Percentiles rank a stretch among this genome's conserved stretches.
Evolutionary conservation across 306 rosid species (phyloP).

Genomic region (Ammopiptanthus mongolicus): DNA sequence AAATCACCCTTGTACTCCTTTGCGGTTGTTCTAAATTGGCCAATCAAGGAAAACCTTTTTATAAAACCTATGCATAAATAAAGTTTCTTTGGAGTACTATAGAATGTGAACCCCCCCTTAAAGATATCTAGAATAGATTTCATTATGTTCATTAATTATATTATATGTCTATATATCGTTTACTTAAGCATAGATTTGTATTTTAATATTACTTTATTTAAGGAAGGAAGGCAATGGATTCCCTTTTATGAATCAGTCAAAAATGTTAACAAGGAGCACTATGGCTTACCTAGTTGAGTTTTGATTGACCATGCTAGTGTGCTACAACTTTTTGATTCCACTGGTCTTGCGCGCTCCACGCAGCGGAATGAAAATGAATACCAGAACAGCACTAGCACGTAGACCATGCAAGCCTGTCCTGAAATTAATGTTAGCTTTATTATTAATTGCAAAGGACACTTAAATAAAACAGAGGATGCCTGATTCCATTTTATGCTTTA

Average conservation of each 20-base stretch:
- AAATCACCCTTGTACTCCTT: slow-evolving; percentile 1
- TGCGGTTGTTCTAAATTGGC: slow-evolving; percentile 36
- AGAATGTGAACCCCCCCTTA: slow-evolving; percentile 16
- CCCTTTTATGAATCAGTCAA: slow-evolving; percentile 14
- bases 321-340: slow-evolving; percentile 15
- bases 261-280: slow-evolving; percentile 21
- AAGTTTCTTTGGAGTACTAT: slow-evolving; percentile 4
- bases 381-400: neutral
- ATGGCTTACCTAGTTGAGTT: neutral
- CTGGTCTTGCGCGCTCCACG: slow-evolving; percentile 14
- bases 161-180: neutral
- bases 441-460: neutral
- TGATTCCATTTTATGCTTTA: neutral
- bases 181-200: neutral
- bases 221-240: slow-evolving; percentile 24
- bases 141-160: slow-evolving; percentile 7
- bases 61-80: neutral
- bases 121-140: slow-evolving; percentile 14
- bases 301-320: slow-evolving; percentile 26
- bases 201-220: neutral
- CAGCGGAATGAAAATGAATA: neutral
- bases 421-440: neutral
- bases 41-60: slow-evolving; percentile 19
- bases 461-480: neutral
- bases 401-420: slow-evolving; percentile 2